Conservation (phyloP, 1,284 basidiomycete species). For the Pseudozyma hubeiensis region DNA sequence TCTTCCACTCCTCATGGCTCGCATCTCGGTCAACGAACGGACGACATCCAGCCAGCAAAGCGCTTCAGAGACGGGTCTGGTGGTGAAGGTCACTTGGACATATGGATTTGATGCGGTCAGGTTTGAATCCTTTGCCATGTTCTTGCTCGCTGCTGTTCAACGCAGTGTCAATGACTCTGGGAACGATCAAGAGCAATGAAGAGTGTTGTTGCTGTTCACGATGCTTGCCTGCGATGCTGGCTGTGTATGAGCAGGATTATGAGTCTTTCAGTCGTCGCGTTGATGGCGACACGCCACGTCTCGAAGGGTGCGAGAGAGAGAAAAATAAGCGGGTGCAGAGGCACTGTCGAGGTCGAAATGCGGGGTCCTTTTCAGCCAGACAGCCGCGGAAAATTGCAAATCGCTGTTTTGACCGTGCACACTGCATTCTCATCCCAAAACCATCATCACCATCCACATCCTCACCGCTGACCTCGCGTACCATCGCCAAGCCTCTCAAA, state of each 20-base stretch:
- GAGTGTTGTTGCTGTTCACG: background rate
- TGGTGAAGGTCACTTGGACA: constrained; percentile 26
- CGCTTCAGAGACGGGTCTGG: constrained; percentile 10
- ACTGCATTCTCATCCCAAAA: background rate
- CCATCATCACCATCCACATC: constrained; percentile 2
- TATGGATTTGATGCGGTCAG: constrained; percentile 25
- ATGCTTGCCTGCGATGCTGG: background rate
- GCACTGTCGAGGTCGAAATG: background rate
- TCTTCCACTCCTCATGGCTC: constrained; percentile 18
- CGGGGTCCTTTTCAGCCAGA: background rate
- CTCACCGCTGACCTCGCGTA: too few relatives aligned
- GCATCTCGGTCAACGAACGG: constrained; percentile 12
- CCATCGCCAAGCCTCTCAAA: too few relatives aligned
- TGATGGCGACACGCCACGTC: constrained; percentile 12
- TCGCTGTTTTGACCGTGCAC: background rate
- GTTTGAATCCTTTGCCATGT: constrained; percentile 48
- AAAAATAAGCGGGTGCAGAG: constrained; percentile 5
- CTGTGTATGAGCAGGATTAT: background rate
- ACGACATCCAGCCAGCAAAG: background rate
- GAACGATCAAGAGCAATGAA: background rate
- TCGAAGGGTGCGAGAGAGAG: background rate
- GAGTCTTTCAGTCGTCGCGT: constrained; percentile 4
- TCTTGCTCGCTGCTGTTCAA: constrained; percentile 27
- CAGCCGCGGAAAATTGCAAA: background rate
- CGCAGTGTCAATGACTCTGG: background rate